phyloP scores from a whole-genome alignment of 2,329 filamentous ascomycete species.

The Diaporthe sp. region DNA sequence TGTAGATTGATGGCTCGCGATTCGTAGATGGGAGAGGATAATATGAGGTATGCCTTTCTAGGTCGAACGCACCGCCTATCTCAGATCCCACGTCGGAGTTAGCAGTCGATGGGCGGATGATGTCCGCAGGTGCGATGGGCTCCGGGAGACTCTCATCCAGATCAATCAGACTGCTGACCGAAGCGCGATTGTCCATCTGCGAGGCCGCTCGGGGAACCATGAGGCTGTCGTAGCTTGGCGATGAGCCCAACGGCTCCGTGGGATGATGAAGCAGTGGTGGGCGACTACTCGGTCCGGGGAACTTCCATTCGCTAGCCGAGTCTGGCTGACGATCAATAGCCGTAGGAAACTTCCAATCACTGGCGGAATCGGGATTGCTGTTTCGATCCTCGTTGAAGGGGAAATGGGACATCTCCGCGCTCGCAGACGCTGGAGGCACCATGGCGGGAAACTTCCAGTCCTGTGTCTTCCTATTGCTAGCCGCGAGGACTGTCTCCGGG shows the following conservation, averaged over 20 bases:
- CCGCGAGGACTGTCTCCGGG: constrained; percentile 63
- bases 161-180: constrained; percentile 52
- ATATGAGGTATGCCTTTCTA: constrained; percentile 72
- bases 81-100: constrained; percentile 70
- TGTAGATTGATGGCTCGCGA: constrained; percentile 53
- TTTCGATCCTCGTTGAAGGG: constrained; percentile 52
- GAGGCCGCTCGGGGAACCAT: constrained; percentile 44
- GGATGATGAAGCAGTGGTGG: constrained; percentile 61
- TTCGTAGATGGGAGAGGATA: constrained; percentile 56
- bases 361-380: constrained; percentile 23
- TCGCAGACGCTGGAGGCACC: constrained; percentile 62
- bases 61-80: constrained; percentile 69
- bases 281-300: constrained; percentile 49
- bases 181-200: constrained; percentile 49
- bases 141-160: constrained; percentile 56
- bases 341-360: constrained; percentile 23
- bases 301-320: constrained; percentile 25
- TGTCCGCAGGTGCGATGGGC: constrained; percentile 56
- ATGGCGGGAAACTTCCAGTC: constrained; percentile 69
- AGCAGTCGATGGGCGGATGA: constrained; percentile 68
- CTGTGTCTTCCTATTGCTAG: constrained; percentile 52
- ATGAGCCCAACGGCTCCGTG: constrained; percentile 56
- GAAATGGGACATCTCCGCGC: constrained; percentile 61
- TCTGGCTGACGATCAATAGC: not conserved
- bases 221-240: constrained; percentile 48